Conservation (phyloP, 2,329 filamentous ascomycete species). For the Aspergillus niger region DNA sequence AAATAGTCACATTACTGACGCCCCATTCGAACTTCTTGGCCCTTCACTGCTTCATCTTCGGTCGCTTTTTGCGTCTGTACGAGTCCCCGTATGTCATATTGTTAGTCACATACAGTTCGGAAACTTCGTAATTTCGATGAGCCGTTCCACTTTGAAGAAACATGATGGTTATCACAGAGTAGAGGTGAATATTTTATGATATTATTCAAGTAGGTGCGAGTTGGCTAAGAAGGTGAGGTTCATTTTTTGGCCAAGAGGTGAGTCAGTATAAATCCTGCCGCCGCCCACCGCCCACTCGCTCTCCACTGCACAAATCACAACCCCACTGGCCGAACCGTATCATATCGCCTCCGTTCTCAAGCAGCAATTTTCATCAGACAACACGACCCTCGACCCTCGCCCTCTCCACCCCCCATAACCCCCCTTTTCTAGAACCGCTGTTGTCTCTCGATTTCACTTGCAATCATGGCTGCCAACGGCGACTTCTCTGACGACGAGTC, state of each 20-base stretch:
- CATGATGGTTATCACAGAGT: background rate
- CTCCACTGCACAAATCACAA: constrained; percentile 43
- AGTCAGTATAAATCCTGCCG: constrained; percentile 18
- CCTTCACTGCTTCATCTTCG: no score
- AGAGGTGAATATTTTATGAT: background rate
- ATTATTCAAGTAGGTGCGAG: background rate
- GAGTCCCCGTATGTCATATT: no score
- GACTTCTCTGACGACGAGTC: constrained; percentile 58
- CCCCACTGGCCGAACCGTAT: constrained; percentile 33
- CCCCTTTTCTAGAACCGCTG: constrained; percentile 8
- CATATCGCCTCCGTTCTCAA: constrained; percentile 36
- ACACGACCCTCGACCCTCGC: constrained; percentile 25
- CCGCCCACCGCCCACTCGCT: constrained; percentile 35
- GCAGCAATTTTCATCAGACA: constrained; percentile 41
- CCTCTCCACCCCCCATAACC: constrained; percentile 13
- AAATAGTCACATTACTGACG: background rate
- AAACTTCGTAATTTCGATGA: background rate
- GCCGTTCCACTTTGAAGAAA: no score
- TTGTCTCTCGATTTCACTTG: constrained; percentile 22
- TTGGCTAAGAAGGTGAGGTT: background rate
- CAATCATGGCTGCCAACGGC: constrained; percentile 59
- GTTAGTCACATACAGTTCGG: background rate
- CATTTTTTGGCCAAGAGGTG: background rate
- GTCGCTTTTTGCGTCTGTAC: no score
- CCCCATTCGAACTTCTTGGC: background rate